Evolutionary conservation across 2,329 filamentous ascomycete species (phyloP).

Genomic region (Colletotrichum melonis): DNA sequence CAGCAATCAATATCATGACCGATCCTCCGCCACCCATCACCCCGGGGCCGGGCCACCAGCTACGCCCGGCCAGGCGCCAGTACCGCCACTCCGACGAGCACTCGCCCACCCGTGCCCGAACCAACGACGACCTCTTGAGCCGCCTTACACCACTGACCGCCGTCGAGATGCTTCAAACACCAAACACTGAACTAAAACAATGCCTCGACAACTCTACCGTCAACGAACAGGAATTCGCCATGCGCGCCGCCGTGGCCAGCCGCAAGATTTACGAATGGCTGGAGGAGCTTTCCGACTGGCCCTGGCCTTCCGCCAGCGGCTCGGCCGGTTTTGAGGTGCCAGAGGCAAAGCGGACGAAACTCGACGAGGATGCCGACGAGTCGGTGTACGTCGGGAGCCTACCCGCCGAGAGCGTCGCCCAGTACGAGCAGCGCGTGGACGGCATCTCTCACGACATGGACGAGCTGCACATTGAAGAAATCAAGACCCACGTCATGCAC

Average conservation of each 20-base stretch:
- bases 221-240: constrained; percentile 77
- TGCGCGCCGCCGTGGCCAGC: constrained; percentile 76
- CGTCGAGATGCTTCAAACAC: constrained; percentile 68
- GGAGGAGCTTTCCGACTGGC: constrained; percentile 73
- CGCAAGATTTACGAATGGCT: constrained; percentile 78
- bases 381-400: constrained; percentile 76
- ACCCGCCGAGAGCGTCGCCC: constrained; percentile 69
- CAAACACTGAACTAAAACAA: constrained; percentile 62
- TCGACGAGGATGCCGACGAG: constrained; percentile 43
- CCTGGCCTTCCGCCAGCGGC: constrained; percentile 63
- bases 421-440: constrained; percentile 79
- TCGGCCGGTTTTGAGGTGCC: constrained; percentile 67
- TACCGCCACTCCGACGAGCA: constrained; percentile 50
- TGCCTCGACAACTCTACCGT: constrained; percentile 73
- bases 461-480: constrained; percentile 81
- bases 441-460: constrained; percentile 78
- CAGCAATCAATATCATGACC: constrained; percentile 44
- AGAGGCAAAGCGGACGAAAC: constrained; percentile 51
- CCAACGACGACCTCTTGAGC: constrained; percentile 68
- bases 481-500: constrained; percentile 88
- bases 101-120: constrained; percentile 59
- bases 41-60: constrained; percentile 48
- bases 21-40: constrained; percentile 48
- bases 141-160: constrained; percentile 71
- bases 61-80: constrained; percentile 49